Percentiles rank a stretch among this genome's conserved stretches.
These are phyloP conservation scores for Testicularia cyperi DNA, from an alignment of 1,284 basidiomycete species.

Conservation along the genomic window DNA sequence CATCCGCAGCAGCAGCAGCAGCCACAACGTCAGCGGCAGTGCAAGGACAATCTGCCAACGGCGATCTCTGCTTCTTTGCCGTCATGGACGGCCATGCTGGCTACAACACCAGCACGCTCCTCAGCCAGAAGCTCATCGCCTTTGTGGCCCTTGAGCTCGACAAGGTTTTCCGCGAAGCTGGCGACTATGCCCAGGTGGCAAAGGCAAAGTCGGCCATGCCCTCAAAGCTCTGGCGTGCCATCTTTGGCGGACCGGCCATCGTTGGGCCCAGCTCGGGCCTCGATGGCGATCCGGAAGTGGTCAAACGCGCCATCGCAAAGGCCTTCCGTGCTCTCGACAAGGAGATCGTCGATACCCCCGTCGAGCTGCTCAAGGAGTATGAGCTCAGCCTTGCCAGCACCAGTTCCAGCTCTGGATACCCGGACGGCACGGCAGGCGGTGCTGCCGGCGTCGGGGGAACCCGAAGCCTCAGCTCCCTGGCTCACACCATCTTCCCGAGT, in stretches of 20 bases:
- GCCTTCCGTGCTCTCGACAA: conserved; percentile 78
- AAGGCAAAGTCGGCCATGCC: conserved; percentile 52
- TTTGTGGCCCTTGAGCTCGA: conserved; percentile 78
- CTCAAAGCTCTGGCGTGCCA: conserved; percentile 46
- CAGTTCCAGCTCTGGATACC: conserved; percentile 53
- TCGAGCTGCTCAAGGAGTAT: conserved; percentile 69
- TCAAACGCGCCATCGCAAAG: conserved; percentile 72
- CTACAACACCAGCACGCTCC: conserved; percentile 76
- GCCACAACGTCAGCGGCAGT: conserved; percentile 14
- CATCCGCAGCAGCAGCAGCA: no score
- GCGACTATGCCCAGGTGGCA: conserved; percentile 55
- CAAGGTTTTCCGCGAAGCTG: conserved; percentile 62
- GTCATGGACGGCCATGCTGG: conserved; percentile 94
- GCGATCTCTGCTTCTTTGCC: conserved; percentile 68
- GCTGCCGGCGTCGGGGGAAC: conserved; percentile 16
- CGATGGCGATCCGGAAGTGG: conserved; percentile 68
- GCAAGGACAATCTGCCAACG: conserved; percentile 31
- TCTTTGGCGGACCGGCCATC: conserved; percentile 46
- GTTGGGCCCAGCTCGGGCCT: conserved; percentile 43
- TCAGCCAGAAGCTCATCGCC: conserved; percentile 82
- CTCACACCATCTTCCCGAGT: conserved; percentile 55
- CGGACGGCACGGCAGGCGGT: conserved; percentile 4
- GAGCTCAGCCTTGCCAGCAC: conserved; percentile 61
- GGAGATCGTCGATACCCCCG: conserved; percentile 74
- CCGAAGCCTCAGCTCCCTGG: conserved; percentile 49